A percentile compares a stretch with the other conserved stretches of the same genome.
Conservation (phyloP, 164 flowering plant species). For the Platanus orientalis region DNA sequence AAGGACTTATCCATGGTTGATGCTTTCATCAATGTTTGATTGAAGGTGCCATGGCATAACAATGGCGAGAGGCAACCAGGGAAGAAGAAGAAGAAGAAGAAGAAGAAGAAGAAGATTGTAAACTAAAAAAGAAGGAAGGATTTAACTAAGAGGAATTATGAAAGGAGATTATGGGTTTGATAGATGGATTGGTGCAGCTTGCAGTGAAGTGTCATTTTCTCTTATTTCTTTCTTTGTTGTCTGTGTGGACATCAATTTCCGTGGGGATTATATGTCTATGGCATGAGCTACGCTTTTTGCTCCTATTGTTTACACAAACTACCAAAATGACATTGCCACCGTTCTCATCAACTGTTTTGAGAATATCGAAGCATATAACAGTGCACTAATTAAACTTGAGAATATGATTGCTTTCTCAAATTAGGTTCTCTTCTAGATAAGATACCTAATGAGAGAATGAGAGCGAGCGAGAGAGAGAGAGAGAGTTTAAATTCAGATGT, state of each 20-base stretch:
- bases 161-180: conserved; percentile 30
- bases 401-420: no score
- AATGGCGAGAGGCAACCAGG: neutral
- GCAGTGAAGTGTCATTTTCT: conserved; percentile 72
- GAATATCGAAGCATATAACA: no score
- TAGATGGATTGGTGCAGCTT: conserved; percentile 16
- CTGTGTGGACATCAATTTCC: conserved; percentile 33
- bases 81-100: no score
- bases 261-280: conserved; percentile 37
- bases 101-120: conserved; percentile 5
- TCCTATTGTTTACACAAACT: no score
- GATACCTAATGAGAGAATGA: no score
- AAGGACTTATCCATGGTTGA: neutral
- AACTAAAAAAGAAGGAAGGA: neutral
- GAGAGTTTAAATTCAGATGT: no score
- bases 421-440: no score
- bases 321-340: no score
- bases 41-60: conserved; percentile 1
- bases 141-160: conserved; percentile 1
- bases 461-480: no score
- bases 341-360: no score
- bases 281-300: no score
- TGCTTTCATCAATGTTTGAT: neutral
- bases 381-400: no score
- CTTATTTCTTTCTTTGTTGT: conserved; percentile 29